Evolutionary conservation across 2,329 filamentous ascomycete species (phyloP).

Genomic region (Fusarium sp.): DNA sequence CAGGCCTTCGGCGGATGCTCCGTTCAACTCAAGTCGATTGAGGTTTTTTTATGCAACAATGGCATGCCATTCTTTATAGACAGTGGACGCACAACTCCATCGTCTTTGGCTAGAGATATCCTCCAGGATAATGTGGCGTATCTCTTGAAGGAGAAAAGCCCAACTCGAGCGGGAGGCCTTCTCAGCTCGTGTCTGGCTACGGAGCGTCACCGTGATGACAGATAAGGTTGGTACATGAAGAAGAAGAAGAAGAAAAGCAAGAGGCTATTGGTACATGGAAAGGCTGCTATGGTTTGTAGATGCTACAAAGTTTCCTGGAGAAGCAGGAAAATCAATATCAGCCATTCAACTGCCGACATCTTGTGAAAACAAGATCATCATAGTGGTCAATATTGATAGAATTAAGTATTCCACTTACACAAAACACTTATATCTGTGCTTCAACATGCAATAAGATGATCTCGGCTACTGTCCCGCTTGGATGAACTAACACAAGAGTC

Average conservation of each 20-base stretch:
- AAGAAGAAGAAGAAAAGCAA: background rate
- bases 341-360: background rate
- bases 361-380: background rate
- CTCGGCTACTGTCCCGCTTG: background rate
- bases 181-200: background rate
- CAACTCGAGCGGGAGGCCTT: background rate
- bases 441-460: background rate
- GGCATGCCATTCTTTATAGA: background rate
- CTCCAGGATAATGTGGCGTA: background rate
- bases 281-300: background rate
- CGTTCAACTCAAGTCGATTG: background rate
- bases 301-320: background rate
- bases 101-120: background rate
- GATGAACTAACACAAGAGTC: too few relatives aligned
- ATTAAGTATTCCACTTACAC: background rate
- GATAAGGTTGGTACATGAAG: background rate
- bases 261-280: background rate
- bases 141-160: background rate
- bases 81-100: background rate
- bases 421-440: background rate
- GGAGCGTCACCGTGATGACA: background rate
- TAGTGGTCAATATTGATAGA: background rate
- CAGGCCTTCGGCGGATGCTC: background rate
- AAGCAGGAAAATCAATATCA: background rate
- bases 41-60: background rate